Conservation (phyloP, 2,329 filamentous ascomycete genomes). For the Epichloe coenophiala region DNA sequence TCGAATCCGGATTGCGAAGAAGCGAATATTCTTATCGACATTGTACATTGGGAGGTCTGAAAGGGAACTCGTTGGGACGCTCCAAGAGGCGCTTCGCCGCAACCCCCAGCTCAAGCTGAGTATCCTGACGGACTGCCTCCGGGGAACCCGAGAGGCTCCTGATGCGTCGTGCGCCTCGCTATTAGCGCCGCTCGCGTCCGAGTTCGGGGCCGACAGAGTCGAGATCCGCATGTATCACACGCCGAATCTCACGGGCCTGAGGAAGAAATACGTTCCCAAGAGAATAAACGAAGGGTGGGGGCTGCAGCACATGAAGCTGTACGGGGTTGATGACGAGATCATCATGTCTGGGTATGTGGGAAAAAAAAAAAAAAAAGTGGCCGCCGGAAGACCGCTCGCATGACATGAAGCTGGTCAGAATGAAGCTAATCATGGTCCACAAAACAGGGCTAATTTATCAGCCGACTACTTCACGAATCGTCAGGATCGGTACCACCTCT, state of each 20-base stretch:
- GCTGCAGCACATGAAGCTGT: constrained; percentile 97
- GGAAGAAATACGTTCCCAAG: constrained; percentile 72
- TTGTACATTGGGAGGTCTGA: constrained; percentile 93
- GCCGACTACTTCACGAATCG: constrained; percentile 93
- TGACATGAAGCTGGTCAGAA: background rate
- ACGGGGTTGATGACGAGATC: constrained; percentile 88
- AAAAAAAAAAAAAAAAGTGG: background rate
- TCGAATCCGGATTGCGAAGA: constrained; percentile 70
- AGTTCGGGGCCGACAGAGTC: constrained; percentile 74
- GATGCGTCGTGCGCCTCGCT: constrained; percentile 78
- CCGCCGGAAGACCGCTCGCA: background rate
- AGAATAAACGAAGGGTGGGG: constrained; percentile 98
- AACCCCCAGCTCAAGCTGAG: constrained; percentile 72
- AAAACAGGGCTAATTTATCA: constrained; percentile 64
- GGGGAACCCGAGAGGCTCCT: constrained; percentile 84
- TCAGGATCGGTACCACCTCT: constrained; percentile 88
- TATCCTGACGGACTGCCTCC: constrained; percentile 79
- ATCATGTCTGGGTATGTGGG: constrained; percentile 66
- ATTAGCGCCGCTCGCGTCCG: constrained; percentile 65
- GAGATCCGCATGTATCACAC: constrained; percentile 98
- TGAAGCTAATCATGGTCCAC: background rate
- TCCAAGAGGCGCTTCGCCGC: constrained; percentile 58
- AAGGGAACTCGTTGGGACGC: constrained; percentile 68
- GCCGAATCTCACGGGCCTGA: constrained; percentile 77
- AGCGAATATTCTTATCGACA: constrained; percentile 82